Evolutionary conservation across 208 protist genomes (phyloP), one percentile per base, ranked within the genome.

Genomic region (Acanthamoeba castellanii): DNA sequence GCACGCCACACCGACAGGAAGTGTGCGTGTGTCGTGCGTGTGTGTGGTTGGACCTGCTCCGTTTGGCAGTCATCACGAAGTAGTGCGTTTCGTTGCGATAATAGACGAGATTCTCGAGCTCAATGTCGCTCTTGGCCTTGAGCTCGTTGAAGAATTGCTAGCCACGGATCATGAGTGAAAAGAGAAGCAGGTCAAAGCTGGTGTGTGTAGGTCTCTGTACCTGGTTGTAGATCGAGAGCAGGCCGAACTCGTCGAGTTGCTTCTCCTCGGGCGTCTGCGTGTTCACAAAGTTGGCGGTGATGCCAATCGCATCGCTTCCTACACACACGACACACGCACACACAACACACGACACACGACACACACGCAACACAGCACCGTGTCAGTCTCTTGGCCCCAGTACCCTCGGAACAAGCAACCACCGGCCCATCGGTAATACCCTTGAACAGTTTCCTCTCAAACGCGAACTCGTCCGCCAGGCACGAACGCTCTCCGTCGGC

Each of bases 201-300:
- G 42, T 14, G 2, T 81, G 37, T 37, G 3, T 37, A 37, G 37
- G 37, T 37, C 37, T 37, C 37, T 37, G 59, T 22, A 66, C 59
- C 59, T 95, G 78, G 32, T 95, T 88, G 82, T 95, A 92, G 37
- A 95, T 55, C 4, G 25, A 9, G 16, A 92, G 42, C 16, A 78
- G 16, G 20, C 93, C 93, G 14, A 95, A 95, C 81, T 95, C 93
- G 3, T 82, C 34, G 27, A 95, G 20, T 8, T 70, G 47, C 13
- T 95, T 90, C 81, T 95, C 93, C 2, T 30, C 52, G 0, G 50
- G 18, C 30, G 93, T 92, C 11, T 95, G 59, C 61, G 93, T 92
- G 32, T 95, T 95, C 2, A 95, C 93, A 50, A 95, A 95, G 81
- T 95, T 95, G 68, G 84, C 78, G 9, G 93, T 95, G 59, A 95